phyloP scores from a whole-genome alignment of 305 asterid genomes.

The Fraxinus baroniana region DNA sequence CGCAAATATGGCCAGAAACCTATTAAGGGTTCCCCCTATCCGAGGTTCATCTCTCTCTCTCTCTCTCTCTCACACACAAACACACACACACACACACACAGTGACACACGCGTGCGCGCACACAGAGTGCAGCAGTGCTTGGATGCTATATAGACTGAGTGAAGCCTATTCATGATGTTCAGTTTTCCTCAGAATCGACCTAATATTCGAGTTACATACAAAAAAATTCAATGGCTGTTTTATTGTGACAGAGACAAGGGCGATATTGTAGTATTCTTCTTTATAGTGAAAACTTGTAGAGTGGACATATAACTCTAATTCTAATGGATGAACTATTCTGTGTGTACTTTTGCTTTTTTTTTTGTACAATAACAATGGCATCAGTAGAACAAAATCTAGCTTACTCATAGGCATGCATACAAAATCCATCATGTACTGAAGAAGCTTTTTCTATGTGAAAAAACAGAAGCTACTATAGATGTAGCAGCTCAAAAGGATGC shows the following conservation, averaged over 20 bases:
- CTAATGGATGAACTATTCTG: background rate
- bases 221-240: too few species aligned
- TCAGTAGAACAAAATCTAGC: background rate
- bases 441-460: background rate
- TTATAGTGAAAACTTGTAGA: too few species aligned
- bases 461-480: conserved; percentile 84
- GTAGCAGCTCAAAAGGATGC: conserved; percentile 91
- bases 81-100: too few species aligned
- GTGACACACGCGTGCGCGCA: too few species aligned
- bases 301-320: background rate
- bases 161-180: background rate
- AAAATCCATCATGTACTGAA: background rate
- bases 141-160: background rate
- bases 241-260: too few species aligned
- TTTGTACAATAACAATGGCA: background rate
- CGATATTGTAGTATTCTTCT: too few species aligned
- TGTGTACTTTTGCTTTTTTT: background rate
- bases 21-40: conserved; percentile 86
- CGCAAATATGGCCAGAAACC: conserved; percentile 95
- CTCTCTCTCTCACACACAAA: background rate
- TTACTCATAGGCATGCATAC: background rate
- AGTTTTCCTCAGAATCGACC: background rate
- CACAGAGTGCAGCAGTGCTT: background rate
- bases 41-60: conserved; percentile 47
- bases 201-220: background rate